These are phyloP conservation scores for Psilocybe cyanescens DNA, from an alignment of 768 basidiomycete genomes.

Conservation along the genomic window DNA sequence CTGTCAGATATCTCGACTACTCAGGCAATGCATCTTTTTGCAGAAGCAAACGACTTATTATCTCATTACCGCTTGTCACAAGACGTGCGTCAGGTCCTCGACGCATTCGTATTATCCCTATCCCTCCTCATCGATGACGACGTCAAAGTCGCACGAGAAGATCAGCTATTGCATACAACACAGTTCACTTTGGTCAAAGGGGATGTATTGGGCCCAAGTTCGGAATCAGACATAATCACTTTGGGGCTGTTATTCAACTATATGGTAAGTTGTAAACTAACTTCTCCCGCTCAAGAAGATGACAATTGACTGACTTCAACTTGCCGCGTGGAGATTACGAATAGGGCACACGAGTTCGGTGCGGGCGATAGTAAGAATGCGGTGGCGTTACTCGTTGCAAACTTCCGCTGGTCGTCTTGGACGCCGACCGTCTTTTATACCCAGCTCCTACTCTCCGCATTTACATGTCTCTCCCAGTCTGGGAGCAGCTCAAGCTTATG, in stretches of 20 bases:
- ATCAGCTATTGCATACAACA: slow-evolving; percentile 69
- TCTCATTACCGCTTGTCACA: slow-evolving; percentile 55
- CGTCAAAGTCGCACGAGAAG: slow-evolving; percentile 68
- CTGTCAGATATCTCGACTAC: slow-evolving; percentile 63
- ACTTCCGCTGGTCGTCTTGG: slow-evolving; percentile 68
- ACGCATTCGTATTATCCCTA: slow-evolving; percentile 61
- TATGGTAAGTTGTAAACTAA: slow-evolving; percentile 47
- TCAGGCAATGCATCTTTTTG: slow-evolving; percentile 55
- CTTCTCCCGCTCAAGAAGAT: slow-evolving; percentile 17
- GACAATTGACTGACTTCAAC: slow-evolving; percentile 9
- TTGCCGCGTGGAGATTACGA: slow-evolving; percentile 47
- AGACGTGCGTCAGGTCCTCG: slow-evolving; percentile 58
- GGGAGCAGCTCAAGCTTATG: slow-evolving; percentile 47
- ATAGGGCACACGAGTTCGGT: slow-evolving; percentile 64
- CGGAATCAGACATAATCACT: slow-evolving; percentile 67
- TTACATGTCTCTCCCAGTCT: slow-evolving; percentile 64
- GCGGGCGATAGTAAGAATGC: slow-evolving; percentile 58
- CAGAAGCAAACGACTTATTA: slow-evolving; percentile 57
- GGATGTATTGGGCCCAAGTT: slow-evolving; percentile 57
- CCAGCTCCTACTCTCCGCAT: slow-evolving; percentile 65
- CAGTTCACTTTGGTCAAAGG: slow-evolving; percentile 62
- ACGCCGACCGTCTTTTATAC: slow-evolving; percentile 66
- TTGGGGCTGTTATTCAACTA: slow-evolving; percentile 64
- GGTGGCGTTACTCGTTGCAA: slow-evolving; percentile 55
- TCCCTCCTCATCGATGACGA: slow-evolving; percentile 70